Evolutionary conservation across 2,329 filamentous ascomycete species (phyloP), one percentile per base, ranked within the genome.

Genomic region (Fusarium piperis): DNA sequence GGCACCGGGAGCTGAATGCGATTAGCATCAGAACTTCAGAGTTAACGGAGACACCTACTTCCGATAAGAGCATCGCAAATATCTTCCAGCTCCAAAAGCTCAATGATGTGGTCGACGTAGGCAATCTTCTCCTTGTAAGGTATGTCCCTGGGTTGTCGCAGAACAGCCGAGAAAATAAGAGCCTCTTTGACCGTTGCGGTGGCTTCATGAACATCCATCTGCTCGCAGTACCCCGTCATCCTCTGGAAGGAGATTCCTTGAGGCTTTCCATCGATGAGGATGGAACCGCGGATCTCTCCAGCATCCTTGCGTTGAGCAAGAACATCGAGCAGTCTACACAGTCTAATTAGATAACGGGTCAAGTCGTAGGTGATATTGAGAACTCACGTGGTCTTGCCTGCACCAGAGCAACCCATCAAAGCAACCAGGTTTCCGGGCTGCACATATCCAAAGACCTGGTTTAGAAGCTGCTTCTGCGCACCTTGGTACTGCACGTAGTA

Each of bases 381-480:
- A 15, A 93, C 83, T 58, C 20, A 71, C 71, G 94, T 95, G 0
- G 93, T 95, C 82, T 96, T 96, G 26, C 94, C 94, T 6, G 94
- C 93, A 51, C 93, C 93, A 7, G 90, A 93, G 10, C 91, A 92
- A 55, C 94, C 94, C 85, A 96, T 93, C 4, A 96, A 83, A 1
- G 93, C 93, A 52, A 93, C 90, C 86, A 96, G 90, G n/a, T 91
- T 82, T 15, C 93, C 93, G 2, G 93, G 93, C 76, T 94, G 94
- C 2, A 90, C 93, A 71, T 92, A 95, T 3, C 93, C 93, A 65
- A 86, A 91, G 56, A 95, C 89, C 4, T 87, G 84, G 71, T 92
- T 88, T 36, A 93, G 83, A 1, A 93, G 84, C 75, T 77, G 75
- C 32, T 86, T 84, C 65, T 90, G 82, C 36, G 88, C 87, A 3